A percentile compares a stretch with the other conserved stretches of the same genome.
Evolutionary conservation across 2,329 filamentous ascomycete genomes (phyloP).

Genomic region (Trichoderma breve): DNA sequence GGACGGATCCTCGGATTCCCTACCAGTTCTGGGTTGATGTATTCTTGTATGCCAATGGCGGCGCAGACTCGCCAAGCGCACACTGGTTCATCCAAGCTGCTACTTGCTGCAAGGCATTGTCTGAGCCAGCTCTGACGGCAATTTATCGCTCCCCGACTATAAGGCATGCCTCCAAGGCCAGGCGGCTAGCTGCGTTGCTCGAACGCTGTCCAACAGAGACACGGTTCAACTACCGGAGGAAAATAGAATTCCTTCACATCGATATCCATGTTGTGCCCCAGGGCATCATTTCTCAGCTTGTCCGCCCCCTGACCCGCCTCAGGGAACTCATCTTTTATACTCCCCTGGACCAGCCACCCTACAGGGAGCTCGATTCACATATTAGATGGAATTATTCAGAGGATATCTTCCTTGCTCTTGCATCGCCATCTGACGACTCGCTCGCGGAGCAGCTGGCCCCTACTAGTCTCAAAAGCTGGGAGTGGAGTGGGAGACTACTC

Average conservation of each 20-base stretch:
- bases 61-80: constrained; percentile 44
- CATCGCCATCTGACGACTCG: constrained; percentile 44
- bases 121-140: constrained; percentile 69
- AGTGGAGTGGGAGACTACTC: constrained; percentile 58
- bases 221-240: constrained; percentile 64
- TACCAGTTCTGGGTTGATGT: constrained; percentile 69
- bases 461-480: constrained; percentile 53
- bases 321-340: constrained; percentile 71
- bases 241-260: constrained; percentile 67
- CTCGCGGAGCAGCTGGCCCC: constrained; percentile 31
- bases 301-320: constrained; percentile 65
- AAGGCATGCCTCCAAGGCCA: constrained; percentile 44
- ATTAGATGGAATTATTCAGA: constrained; percentile 69
- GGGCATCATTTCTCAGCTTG: constrained; percentile 46
- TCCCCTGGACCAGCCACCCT: constrained; percentile 65
- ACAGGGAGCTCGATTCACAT: constrained; percentile 53
- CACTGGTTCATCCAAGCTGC: constrained; percentile 67
- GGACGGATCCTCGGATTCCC: constrained; percentile 55
- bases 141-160: constrained; percentile 70
- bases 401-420: constrained; percentile 63
- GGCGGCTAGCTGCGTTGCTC: constrained; percentile 52
- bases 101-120: constrained; percentile 61
- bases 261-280: constrained; percentile 64
- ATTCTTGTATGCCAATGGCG: constrained; percentile 59
- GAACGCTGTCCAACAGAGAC: constrained; percentile 50